These are phyloP conservation scores for Arabidopsis lyrata DNA, from an alignment of 441 rosid genomes.

Conservation along the genomic window DNA sequence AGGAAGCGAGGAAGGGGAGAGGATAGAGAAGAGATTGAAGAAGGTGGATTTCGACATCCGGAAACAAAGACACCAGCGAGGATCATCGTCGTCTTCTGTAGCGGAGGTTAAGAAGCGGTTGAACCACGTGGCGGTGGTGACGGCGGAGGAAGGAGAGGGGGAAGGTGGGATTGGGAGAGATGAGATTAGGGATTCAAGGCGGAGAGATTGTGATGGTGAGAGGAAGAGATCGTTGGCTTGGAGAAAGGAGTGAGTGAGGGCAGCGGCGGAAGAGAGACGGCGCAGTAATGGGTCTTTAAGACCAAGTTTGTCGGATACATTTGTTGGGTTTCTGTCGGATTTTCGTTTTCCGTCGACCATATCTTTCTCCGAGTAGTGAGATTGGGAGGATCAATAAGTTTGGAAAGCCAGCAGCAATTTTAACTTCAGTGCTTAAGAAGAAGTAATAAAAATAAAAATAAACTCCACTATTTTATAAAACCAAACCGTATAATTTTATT, in stretches of 20 bases:
- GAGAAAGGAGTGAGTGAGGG: constrained; percentile 56
- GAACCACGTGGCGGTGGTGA: constrained; percentile 45
- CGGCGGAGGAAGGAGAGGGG: constrained; percentile 18
- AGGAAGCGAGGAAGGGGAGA: constrained; percentile 48
- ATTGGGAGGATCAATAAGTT: not conserved
- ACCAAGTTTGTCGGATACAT: constrained; percentile 11
- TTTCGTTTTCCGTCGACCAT: constrained; percentile 40
- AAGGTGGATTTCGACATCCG: constrained; percentile 64
- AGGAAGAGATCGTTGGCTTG: constrained; percentile 57
- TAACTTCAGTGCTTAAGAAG: not conserved
- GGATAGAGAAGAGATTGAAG: constrained; percentile 29
- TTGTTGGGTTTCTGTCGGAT: constrained; percentile 17
- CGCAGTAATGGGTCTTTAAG: constrained; percentile 43
- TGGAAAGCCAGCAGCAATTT: not conserved
- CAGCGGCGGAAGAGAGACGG: constrained; percentile 54
- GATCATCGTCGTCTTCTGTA: constrained; percentile 49
- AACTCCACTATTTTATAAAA: no score
- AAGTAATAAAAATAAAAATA: no score
- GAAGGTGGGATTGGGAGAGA: constrained; percentile 43
- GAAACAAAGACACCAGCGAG: constrained; percentile 63
- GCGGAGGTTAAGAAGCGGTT: constrained; percentile 52
- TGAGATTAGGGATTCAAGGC: constrained; percentile 61
- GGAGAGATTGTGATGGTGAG: constrained; percentile 60
- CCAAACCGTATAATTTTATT: no score
- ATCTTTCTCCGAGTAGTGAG: not conserved